Base-by-base conservation (phyloP, 2,329 filamentous ascomycete genomes). In the Ramichloridium luteum region DNA sequence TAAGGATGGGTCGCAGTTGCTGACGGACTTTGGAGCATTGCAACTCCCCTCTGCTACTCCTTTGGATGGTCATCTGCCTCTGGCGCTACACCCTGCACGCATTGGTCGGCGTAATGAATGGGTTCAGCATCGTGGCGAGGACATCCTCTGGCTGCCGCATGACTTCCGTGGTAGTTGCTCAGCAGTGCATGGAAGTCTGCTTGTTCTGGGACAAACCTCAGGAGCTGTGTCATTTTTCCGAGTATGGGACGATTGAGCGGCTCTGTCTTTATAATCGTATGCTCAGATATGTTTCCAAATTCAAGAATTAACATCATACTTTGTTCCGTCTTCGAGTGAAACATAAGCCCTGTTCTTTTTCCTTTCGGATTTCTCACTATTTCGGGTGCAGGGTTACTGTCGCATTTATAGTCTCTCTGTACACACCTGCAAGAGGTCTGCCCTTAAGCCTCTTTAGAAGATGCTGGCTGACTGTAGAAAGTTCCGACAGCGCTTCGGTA, bases 121-220 rank as follows among this genome's bases (percentile, higher is more conserved):
- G 28, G 10, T 10, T 15, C 9, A 18, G 16, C 13, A 6, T 8
- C 8, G 10, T 13, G 29, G 17, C 11, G 6, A 11, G n/a, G 29
- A 18, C 27, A n/a, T 16, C 4, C 12, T 4, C 4, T 11, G 23
- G 25, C 11, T 15, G 31, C 8, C 13, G 10, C 10, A n/a, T 8
- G 25, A 27, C 11, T 27, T 5, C 23, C 4, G 14, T 5, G 13
- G 23, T 5, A 12, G 10, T n/a, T 20, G 9, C 13, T 13, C 17
- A 25, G 16, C 16, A 15, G 15, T 13, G 35, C 25, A 16, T 25
- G 20, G 12, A 27, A 30, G n/a, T 16, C 17, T 11, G 32, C 30
- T 8, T 30, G 30, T 30, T 27, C 30, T 18, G 17, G 31, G 13
- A 30, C 23, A 18, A 37, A 27, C 27, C 28, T 37, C 17, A 37